Evolutionary conservation across 768 basidiomycete genomes (phyloP).

Genomic region (Mycena olivaceomarginata): DNA sequence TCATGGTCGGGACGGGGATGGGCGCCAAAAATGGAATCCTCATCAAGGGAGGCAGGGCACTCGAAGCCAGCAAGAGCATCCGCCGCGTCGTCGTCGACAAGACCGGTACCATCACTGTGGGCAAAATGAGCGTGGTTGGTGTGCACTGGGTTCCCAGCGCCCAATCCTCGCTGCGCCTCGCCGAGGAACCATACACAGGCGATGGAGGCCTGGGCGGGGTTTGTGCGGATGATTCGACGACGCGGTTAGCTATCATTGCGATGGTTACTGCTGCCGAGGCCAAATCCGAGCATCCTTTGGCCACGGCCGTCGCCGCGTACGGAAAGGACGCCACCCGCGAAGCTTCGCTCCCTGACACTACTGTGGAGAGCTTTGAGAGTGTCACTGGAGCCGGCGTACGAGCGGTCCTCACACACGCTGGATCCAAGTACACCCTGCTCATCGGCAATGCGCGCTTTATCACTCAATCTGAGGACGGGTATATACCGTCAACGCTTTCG

Average conservation of each 20-base stretch:
- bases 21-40: slow-evolving; percentile 98
- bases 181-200: slow-evolving; percentile 65
- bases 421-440: slow-evolving; percentile 74
- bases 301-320: slow-evolving; percentile 92
- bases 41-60: slow-evolving; percentile 96
- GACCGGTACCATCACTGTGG: slow-evolving; percentile 97
- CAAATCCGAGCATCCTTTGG: slow-evolving; percentile 96
- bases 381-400: slow-evolving; percentile 93
- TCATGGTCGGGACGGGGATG: slow-evolving; percentile 99
- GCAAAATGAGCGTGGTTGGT: slow-evolving; percentile 90
- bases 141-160: slow-evolving; percentile 81
- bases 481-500: slow-evolving; percentile 76
- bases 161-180: slow-evolving; percentile 36
- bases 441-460: slow-evolving; percentile 89
- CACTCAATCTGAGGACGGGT: slow-evolving; percentile 68
- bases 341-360: slow-evolving; percentile 67
- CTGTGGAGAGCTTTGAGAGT: slow-evolving; percentile 87
- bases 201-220: slow-evolving; percentile 64
- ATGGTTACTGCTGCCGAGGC: slow-evolving; percentile 93
- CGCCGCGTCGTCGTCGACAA: slow-evolving; percentile 94
- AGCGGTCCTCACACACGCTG: slow-evolving; percentile 75
- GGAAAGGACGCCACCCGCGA: slow-evolving; percentile 78
- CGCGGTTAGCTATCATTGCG: slow-evolving; percentile 78
- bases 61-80: slow-evolving; percentile 92
- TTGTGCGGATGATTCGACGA: slow-evolving; percentile 79